Conservation (phyloP, 306 rosid genomes). For the Coriaria nepalensis region DNA sequence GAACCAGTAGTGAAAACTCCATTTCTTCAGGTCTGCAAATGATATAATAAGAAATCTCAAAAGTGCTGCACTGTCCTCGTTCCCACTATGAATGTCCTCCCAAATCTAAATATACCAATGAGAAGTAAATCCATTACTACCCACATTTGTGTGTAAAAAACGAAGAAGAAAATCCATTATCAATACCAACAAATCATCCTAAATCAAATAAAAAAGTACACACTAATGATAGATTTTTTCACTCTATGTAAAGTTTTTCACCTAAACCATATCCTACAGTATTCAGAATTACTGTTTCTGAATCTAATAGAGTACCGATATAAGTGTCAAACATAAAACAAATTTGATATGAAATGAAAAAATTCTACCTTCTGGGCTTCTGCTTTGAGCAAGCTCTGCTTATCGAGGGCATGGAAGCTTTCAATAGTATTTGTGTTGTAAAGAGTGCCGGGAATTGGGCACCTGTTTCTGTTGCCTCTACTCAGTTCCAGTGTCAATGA, state of each 20-base stretch:
- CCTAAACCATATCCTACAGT: background rate
- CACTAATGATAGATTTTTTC: background rate
- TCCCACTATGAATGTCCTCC: slow-evolving; percentile 77
- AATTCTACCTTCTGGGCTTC: slow-evolving; percentile 59
- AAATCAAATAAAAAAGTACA: slow-evolving; percentile 1
- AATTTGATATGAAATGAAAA: background rate
- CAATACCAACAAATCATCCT: slow-evolving; percentile 1
- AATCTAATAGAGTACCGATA: too few relatives aligned
- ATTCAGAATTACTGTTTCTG: too few relatives aligned
- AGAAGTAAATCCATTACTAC: slow-evolving; percentile 10
- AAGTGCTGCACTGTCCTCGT: slow-evolving; percentile 66
- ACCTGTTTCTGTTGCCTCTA: slow-evolving; percentile 69
- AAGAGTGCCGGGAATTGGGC: slow-evolving; percentile 60
- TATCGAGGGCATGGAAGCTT: slow-evolving; percentile 65
- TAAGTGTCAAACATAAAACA: background rate
- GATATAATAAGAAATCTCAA: slow-evolving; percentile 80
- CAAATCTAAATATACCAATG: slow-evolving; percentile 48
- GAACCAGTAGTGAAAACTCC: slow-evolving; percentile 88
- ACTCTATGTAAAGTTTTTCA: too few relatives aligned
- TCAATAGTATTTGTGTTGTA: slow-evolving; percentile 82
- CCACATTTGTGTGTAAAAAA: slow-evolving; percentile 8
- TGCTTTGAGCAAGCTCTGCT: slow-evolving; percentile 37
- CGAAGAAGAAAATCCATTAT: background rate
- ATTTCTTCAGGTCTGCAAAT: slow-evolving; percentile 82
- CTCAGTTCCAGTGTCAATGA: slow-evolving; percentile 22